Conservation (phyloP, 2,329 filamentous ascomycete genomes). For the Claviceps humidiphila region DNA sequence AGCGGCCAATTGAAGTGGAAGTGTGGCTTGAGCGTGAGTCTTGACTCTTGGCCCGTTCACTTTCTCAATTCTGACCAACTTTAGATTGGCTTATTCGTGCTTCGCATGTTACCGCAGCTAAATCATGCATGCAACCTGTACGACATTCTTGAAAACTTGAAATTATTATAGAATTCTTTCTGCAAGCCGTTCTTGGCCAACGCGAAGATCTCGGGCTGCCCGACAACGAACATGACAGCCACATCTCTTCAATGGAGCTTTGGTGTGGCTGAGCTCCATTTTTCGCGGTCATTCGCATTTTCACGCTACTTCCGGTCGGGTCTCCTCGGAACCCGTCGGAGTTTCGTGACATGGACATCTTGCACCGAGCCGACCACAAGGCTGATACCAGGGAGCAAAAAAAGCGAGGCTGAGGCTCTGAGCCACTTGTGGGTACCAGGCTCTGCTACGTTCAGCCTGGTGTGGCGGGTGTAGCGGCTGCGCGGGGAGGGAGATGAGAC, state of each 20-base stretch:
- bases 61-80: background rate
- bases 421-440: background rate
- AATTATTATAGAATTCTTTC: too few relatives aligned
- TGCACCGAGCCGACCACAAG: background rate
- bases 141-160: too few relatives aligned
- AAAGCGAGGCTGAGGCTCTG: background rate
- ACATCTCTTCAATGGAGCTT: background rate
- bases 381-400: background rate
- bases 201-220: background rate
- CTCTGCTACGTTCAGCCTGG: background rate
- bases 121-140: too few relatives aligned
- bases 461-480: background rate
- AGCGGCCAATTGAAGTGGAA: background rate
- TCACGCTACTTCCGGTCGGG: conserved; percentile 9
- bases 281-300: conserved; percentile 7
- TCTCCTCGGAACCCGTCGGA: conserved; percentile 19
- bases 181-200: background rate
- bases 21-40: conserved; percentile 3
- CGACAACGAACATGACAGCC: conserved; percentile 7
- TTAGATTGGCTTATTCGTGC: background rate
- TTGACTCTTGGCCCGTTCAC: too few relatives aligned
- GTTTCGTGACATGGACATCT: conserved; percentile 6
- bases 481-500: background rate
- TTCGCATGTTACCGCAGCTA: background rate
- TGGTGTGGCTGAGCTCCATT: conserved; percentile 8